These are phyloP conservation scores for Plasmodium gaboni DNA, from an alignment of 169 alveolate genomes.

Conservation along the genomic window DNA sequence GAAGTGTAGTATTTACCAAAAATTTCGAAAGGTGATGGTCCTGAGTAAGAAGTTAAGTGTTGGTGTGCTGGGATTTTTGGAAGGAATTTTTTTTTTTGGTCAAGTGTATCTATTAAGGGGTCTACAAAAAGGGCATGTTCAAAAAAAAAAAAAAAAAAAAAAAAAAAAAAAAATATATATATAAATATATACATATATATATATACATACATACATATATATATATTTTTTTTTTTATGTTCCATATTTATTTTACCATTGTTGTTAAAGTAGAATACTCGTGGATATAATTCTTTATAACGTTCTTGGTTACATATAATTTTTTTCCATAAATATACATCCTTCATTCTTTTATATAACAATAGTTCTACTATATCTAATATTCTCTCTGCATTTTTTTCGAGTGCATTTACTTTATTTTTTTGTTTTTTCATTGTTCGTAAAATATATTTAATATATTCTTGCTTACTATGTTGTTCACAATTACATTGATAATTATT, in stretches of 20 bases:
- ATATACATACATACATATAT: neutral
- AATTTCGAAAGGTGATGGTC: slow-evolving; percentile 47
- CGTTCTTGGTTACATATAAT: slow-evolving; percentile 11
- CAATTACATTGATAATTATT: no score
- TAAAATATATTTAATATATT: slow-evolving; percentile 17
- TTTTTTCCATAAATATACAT: slow-evolving; percentile 27
- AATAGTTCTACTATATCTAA: slow-evolving; percentile 61
- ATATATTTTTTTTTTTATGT: neutral
- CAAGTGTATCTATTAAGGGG: slow-evolving; percentile 43
- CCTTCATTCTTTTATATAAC: slow-evolving; percentile 57
- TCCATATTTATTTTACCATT: slow-evolving; percentile 17
- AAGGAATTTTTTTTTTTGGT: slow-evolving; percentile 10
- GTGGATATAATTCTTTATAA: slow-evolving; percentile 38
- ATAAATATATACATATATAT: slow-evolving; percentile 2
- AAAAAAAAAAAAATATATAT: neutral
- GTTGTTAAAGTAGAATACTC: slow-evolving; percentile 35
- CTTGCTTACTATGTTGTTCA: slow-evolving; percentile 3
- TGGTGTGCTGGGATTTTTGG: slow-evolving; percentile 39
- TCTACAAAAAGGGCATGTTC: slow-evolving; percentile 1
- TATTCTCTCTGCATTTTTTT: slow-evolving; percentile 10
- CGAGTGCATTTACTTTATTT: slow-evolving; percentile 8
- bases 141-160: neutral
- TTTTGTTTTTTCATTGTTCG: slow-evolving; percentile 40
- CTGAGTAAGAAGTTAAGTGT: slow-evolving; percentile 32
- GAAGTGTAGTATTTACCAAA: slow-evolving; percentile 50